Evolutionary conservation across 495 filamentous ascomycete species (phyloP), one percentile per base, ranked within the genome.

Genomic region (Barbatosphaeria neglecta): DNA sequence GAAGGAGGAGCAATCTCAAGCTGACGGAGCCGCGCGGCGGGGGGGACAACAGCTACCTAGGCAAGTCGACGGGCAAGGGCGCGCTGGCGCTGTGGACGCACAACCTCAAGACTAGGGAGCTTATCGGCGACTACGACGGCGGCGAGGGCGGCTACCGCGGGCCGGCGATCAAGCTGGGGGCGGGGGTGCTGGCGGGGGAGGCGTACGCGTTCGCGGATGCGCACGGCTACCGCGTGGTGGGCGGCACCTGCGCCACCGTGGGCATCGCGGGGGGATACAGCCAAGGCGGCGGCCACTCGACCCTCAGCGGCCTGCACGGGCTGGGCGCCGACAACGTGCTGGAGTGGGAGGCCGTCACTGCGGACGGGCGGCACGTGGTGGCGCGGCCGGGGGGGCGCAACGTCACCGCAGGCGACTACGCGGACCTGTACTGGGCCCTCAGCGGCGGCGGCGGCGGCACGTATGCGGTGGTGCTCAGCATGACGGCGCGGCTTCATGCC

Each of bases 81-180:
- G 67, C 72, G 13, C 59, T 84, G 8, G 59, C 60, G 22, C 58
- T 84, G 27, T 84, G 79, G 79, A 82, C 77, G 0, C 77, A 82
- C 46, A 61, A 76, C 19, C 55, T 84, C 17, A 78, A 80, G 55
- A 45, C 59, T 10, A 65, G 74, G 13, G 38, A 61, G 3, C 62
- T 66, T 44, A 45, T 63, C 25, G 43, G 57, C 19, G 50, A 65
- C 13, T 75, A 72, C 53, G 31, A 47, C 1, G 54, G 55, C 23
- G 35, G 6, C 19, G 2, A 10, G 3, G 15, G 48, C 0, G 25
- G 47, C 37, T 74, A 71, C 55, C 55, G 49, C 6, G 75, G 74
- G 0, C 56, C 68, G 0, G 75, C 73, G 1, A 55, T 75, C 22
- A 70, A 68, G 41, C 41, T 81, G 41, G 76, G 77, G 10, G 64